These are phyloP conservation scores for Linaria vulgaris DNA, from an alignment of 257 asterid genomes.

Conservation along the genomic window DNA sequence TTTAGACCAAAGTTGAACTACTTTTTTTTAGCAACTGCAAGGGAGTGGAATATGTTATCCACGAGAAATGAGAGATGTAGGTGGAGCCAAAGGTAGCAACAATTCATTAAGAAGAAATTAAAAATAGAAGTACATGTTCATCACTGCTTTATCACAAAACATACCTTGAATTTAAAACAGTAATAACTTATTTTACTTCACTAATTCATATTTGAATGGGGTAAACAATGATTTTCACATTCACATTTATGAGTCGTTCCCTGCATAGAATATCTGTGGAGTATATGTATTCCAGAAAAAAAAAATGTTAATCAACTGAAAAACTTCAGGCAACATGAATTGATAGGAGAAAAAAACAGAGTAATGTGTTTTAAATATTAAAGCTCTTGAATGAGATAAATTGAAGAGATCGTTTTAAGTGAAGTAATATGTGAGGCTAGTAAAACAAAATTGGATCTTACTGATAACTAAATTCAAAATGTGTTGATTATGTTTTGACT, in stretches of 20 bases:
- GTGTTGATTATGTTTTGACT: not conserved
- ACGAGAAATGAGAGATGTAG: not conserved
- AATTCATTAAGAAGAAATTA: not conserved
- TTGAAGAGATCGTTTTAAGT: not conserved
- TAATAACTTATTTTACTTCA: not conserved
- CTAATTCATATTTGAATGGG: not conserved
- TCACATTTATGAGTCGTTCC: not conserved
- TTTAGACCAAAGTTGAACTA: too few species aligned
- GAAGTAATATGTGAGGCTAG: not conserved
- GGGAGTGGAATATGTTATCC: not conserved
- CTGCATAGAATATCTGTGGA: not conserved
- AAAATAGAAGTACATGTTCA: not conserved
- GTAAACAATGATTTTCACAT: not conserved
- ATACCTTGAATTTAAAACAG: not conserved
- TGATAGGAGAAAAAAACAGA: not conserved
- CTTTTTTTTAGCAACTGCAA: not conserved
- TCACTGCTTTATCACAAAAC: not conserved
- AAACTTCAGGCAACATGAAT: conserved; percentile 5
- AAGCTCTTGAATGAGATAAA: not conserved
- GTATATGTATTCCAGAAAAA: not conserved
- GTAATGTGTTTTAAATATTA: not conserved
- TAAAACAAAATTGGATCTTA: not conserved
- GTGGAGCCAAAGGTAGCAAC: not conserved
- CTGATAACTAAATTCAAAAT: not conserved
- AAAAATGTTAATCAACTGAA: not conserved